Evolutionary conservation across 257 asterid species (phyloP).

Genomic region (Avicennia marina): DNA sequence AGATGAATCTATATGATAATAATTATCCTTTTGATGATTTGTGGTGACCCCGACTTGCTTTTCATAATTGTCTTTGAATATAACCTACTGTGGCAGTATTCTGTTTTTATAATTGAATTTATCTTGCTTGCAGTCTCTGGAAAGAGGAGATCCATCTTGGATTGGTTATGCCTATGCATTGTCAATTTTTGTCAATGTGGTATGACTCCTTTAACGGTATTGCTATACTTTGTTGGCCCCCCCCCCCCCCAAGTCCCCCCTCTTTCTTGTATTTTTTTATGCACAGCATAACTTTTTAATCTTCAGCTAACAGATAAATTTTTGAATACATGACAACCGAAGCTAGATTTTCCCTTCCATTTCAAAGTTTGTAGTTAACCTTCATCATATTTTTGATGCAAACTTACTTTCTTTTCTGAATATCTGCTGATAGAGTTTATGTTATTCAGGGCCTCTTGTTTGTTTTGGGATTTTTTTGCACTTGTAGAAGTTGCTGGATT

Average conservation of each 20-base stretch:
- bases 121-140: constrained; percentile 66
- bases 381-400: no score
- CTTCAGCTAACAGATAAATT: no score
- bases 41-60: no score
- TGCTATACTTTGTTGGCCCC: background rate
- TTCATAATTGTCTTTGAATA: no score
- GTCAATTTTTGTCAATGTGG: constrained; percentile 80
- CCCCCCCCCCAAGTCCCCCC: background rate
- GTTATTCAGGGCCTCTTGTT: no score
- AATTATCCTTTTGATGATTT: no score
- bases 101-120: constrained; percentile 22
- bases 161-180: constrained; percentile 82
- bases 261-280: background rate
- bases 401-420: no score
- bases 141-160: constrained; percentile 77
- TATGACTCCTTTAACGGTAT: constrained; percentile 43
- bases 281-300: background rate
- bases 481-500: constrained; percentile 5
- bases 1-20: no score
- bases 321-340: no score
- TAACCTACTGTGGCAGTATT: background rate
- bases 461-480: no score
- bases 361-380: no score
- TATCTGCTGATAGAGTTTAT: background rate
- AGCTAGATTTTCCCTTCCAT: no score